Percentiles rank a stretch among this genome's conserved stretches.
Conservation (phyloP, 805 yeast species). For the Blastobotrys americana region DNA sequence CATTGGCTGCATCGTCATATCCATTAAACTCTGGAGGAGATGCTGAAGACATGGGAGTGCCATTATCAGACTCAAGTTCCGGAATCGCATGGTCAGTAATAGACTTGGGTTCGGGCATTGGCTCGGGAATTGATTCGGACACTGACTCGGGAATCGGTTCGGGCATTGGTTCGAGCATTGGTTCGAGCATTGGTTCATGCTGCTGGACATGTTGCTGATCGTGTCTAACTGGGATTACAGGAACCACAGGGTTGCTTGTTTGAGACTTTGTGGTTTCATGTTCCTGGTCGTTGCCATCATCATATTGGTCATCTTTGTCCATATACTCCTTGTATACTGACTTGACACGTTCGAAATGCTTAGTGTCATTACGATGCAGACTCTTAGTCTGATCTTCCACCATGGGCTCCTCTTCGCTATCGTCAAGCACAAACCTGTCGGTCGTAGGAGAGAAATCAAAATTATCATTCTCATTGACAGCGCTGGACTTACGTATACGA, state of each 20-base stretch:
- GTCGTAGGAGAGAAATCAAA: background rate
- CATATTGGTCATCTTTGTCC: slow-evolving; percentile 14
- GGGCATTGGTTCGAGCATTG: background rate
- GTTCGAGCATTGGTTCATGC: background rate
- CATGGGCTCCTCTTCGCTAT: background rate
- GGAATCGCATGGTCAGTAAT: no score
- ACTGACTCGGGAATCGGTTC: background rate
- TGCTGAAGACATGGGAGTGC: background rate
- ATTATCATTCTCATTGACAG: background rate
- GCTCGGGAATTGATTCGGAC: background rate
- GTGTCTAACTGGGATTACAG: background rate
- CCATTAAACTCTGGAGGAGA: background rate
- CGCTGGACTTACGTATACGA: background rate
- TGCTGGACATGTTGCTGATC: no score
- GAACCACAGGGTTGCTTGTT: background rate
- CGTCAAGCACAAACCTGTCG: slow-evolving; percentile 1
- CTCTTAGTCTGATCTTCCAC: slow-evolving; percentile 1
- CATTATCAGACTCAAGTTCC: background rate
- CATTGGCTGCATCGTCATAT: no score
- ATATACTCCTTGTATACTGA: slow-evolving; percentile 25
- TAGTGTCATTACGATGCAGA: slow-evolving; percentile 18
- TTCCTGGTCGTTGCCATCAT: background rate
- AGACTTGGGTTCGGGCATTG: background rate
- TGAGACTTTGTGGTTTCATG: background rate
- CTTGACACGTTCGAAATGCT: slow-evolving; percentile 23